phyloP scores from a whole-genome alignment of 2,329 filamentous ascomycete genomes.

The Ascocoryne sarcoides region DNA sequence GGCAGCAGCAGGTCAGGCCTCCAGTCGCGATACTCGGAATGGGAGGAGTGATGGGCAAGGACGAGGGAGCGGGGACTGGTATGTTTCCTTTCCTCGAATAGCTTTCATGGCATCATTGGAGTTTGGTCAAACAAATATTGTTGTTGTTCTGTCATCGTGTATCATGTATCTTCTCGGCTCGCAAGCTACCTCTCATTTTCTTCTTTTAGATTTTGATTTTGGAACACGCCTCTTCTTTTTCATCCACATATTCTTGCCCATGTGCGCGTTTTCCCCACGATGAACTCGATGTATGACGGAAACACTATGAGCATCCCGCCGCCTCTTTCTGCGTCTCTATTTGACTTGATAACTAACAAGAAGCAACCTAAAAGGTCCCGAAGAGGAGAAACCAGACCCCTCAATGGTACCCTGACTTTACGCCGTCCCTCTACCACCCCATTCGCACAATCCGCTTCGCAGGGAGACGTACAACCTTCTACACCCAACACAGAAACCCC shows the following conservation, averaged over 20 bases:
- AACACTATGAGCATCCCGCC: no score
- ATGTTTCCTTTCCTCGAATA: conserved; percentile 34
- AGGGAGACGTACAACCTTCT: conserved; percentile 17
- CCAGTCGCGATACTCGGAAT: conserved; percentile 51
- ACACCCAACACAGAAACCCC: conserved; percentile 17
- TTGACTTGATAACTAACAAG: neutral
- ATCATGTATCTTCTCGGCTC: no score
- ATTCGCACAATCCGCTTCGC: conserved; percentile 30
- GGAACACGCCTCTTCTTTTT: no score
- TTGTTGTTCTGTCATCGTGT: no score
- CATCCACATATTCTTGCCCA: no score
- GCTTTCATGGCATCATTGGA: no score
- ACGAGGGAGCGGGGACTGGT: conserved; percentile 64
- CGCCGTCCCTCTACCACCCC: conserved; percentile 54
- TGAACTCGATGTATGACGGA: no score
- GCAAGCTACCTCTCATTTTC: no score
- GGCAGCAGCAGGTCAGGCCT: conserved; percentile 67
- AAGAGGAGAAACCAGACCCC: conserved; percentile 46
- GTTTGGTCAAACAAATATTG: no score
- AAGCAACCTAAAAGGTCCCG: conserved; percentile 39
- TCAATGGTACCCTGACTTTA: conserved; percentile 56
- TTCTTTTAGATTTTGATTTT: no score
- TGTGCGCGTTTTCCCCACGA: no score
- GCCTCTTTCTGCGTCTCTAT: no score
- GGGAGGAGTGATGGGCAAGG: conserved; percentile 48